Percentiles rank a stretch among this genome's conserved stretches.
Conservation (phyloP, 768 basidiomycete species). For the Lactarius evosmus region DNA sequence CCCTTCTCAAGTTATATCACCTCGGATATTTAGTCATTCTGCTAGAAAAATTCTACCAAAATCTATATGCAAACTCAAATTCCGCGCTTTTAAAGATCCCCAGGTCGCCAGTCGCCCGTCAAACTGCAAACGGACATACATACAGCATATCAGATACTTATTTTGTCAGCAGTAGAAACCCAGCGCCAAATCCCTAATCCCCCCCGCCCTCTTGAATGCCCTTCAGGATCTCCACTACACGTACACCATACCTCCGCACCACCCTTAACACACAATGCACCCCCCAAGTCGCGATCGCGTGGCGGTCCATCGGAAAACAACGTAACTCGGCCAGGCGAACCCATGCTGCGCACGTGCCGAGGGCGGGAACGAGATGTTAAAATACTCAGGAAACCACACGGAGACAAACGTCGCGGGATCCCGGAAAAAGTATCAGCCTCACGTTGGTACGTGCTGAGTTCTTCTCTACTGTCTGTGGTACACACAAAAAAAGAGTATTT, state of each 20-base stretch:
- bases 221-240: conserved; percentile 71
- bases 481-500: too few relatives aligned
- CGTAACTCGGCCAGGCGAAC: conserved; percentile 78
- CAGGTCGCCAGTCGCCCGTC: too few relatives aligned
- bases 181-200: conserved; percentile 63
- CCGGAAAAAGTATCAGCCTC: conserved; percentile 78
- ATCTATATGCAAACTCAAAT: too few relatives aligned
- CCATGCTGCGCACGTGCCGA: conserved; percentile 49
- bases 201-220: conserved; percentile 66
- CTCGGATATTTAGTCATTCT: too few relatives aligned
- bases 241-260: conserved; percentile 62
- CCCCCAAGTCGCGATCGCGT: conserved; percentile 45
- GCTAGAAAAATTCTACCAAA: too few relatives aligned
- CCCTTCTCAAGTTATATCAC: too few relatives aligned
- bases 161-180: background rate
- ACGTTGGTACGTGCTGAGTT: conserved; percentile 60
- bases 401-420: conserved; percentile 65
- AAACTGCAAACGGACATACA: background rate
- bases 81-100: too few relatives aligned
- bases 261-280: conserved; percentile 48
- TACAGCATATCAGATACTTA: background rate
- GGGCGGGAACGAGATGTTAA: conserved; percentile 61
- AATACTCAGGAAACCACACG: conserved; percentile 59
- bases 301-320: conserved; percentile 84
- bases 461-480: conserved; percentile 41